These are phyloP conservation scores for Pugionium cornutum DNA, from an alignment of 345 rosid genomes.

Conservation along the genomic window DNA sequence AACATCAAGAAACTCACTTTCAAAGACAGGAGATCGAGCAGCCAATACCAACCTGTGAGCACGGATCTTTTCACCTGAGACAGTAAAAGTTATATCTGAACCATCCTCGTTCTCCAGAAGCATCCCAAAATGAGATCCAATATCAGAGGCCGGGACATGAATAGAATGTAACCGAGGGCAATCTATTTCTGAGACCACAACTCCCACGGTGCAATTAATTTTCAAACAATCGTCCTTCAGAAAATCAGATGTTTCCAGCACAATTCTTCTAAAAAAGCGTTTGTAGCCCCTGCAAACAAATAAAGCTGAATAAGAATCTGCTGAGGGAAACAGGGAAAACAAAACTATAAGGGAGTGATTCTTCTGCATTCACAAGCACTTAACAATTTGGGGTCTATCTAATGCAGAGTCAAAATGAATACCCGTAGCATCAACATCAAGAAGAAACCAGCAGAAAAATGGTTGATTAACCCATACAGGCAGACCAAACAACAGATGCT, in stretches of 20 bases:
- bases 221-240: conserved; percentile 89
- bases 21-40: conserved; percentile 84
- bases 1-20: conserved; percentile 60
- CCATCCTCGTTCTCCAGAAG: conserved; percentile 81
- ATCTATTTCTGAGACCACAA: conserved; percentile 83
- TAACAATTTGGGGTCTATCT: not conserved
- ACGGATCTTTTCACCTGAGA: conserved; percentile 67
- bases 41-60: conserved; percentile 87
- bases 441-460: not conserved
- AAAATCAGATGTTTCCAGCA: conserved; percentile 81
- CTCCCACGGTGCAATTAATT: conserved; percentile 90
- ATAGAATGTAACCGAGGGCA: conserved; percentile 77
- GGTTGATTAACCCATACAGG: not conserved
- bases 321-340: not conserved
- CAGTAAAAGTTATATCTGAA: conserved; percentile 73
- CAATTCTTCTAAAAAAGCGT: conserved; percentile 74
- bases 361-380: conserved; percentile 5
- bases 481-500: conserved; percentile 1
- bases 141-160: conserved; percentile 86
- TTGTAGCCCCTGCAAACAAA: conserved; percentile 78
- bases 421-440: not conserved
- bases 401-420: conserved; percentile 1
- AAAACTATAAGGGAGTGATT: not conserved
- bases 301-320: not conserved
- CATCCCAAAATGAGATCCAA: conserved; percentile 75